Percentiles rank a stretch among this genome's conserved stretches.
Evolutionary conservation across 495 filamentous ascomycete genomes (phyloP).

Genomic region (Parathielavia appendiculata): DNA sequence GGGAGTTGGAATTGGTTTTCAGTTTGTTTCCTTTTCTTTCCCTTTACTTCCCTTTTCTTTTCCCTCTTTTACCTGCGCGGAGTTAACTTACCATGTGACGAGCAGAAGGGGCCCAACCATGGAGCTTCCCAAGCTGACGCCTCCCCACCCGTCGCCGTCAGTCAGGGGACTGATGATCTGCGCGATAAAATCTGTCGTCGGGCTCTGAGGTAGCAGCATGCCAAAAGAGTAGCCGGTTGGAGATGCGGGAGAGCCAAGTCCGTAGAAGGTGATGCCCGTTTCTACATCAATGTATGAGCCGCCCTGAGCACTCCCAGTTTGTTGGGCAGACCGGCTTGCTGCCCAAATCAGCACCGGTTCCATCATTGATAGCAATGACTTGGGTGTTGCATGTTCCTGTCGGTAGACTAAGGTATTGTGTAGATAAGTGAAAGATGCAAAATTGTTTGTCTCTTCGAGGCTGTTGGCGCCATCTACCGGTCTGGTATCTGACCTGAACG

Average conservation of each 20-base stretch:
- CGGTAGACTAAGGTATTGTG: no score
- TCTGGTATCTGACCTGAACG: no score
- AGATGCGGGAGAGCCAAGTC: slow-evolving; percentile 17
- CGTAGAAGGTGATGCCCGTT: slow-evolving; percentile 27
- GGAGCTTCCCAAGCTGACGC: slow-evolving; percentile 18
- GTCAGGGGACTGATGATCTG: slow-evolving; percentile 25
- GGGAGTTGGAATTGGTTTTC: background rate
- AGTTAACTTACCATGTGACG: slow-evolving; percentile 18
- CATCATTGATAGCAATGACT: background rate
- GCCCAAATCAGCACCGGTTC: background rate
- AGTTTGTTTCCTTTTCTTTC: background rate
- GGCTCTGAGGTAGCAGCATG: slow-evolving; percentile 22
- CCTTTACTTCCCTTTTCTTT: background rate
- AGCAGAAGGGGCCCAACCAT: slow-evolving; percentile 25
- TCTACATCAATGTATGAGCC: slow-evolving; percentile 26
- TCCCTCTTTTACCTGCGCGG: no score
- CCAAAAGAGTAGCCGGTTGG: slow-evolving; percentile 26
- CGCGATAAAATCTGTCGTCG: slow-evolving; percentile 27
- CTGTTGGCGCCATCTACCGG: no score
- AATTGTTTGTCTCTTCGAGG: no score
- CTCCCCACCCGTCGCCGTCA: slow-evolving; percentile 26
- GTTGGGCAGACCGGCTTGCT: background rate
- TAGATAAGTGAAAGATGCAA: no score
- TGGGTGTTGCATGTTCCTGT: no score
- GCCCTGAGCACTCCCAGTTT: slow-evolving; percentile 29